Evolutionary conservation across 2,329 filamentous ascomycete species (phyloP).

Genomic region (Cladophialophora exuberans): DNA sequence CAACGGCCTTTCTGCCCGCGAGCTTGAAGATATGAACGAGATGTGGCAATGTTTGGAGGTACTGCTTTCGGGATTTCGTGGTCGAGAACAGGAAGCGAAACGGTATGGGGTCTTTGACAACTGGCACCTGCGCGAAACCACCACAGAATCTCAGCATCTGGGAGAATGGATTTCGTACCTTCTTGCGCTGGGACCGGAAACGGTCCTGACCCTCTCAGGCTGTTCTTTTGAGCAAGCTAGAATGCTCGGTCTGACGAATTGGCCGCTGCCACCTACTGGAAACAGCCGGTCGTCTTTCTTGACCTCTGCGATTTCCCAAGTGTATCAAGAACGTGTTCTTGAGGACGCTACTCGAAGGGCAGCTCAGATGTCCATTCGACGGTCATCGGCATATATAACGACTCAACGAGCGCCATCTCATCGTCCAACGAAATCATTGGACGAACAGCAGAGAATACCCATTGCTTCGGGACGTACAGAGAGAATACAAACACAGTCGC

Average conservation of each 20-base stretch:
- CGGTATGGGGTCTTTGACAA: conserved; percentile 59
- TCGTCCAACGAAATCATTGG: conserved; percentile 18
- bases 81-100: conserved; percentile 58
- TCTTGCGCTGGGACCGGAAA: conserved; percentile 61
- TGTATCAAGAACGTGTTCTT: conserved; percentile 55
- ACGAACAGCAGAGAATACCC: conserved; percentile 14
- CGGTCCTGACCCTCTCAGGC: conserved; percentile 56
- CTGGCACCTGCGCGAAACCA: conserved; percentile 28
- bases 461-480: conserved; percentile 3
- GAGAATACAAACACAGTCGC: conserved; percentile 17
- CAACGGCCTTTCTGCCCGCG: conserved; percentile 56
- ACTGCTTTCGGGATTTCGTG: conserved; percentile 60
- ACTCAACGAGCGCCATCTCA: conserved; percentile 20
- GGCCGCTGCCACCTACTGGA: conserved; percentile 53
- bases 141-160: conserved; percentile 56
- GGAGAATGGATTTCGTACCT: conserved; percentile 66
- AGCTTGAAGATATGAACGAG: conserved; percentile 67
- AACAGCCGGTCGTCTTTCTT: conserved; percentile 60
- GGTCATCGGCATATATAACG: background rate
- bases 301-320: conserved; percentile 62
- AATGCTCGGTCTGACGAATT: conserved; percentile 58
- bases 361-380: conserved; percentile 24
- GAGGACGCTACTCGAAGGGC: conserved; percentile 26
- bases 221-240: conserved; percentile 57
- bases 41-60: conserved; percentile 65